Evolutionary conservation across 164 flowering plant genomes (phyloP).

Genomic region (Nelumbo lutea): DNA sequence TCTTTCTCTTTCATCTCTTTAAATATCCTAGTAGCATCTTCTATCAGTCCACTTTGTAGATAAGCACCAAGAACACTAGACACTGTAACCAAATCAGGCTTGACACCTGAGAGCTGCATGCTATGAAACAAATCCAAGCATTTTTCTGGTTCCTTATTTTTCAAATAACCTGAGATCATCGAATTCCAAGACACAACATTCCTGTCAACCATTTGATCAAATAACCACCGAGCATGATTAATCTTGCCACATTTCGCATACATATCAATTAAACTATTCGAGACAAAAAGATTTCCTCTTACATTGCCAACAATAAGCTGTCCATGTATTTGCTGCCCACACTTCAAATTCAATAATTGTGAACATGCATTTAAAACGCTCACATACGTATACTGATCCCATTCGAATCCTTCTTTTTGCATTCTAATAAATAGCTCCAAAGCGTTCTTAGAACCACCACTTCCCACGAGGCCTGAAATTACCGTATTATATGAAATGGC

Average conservation of each 20-base stretch:
- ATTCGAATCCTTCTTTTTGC: conserved; percentile 33
- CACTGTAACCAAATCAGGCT: conserved; percentile 44
- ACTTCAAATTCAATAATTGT: conserved; percentile 30
- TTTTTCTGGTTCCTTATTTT: conserved; percentile 30
- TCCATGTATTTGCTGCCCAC: conserved; percentile 56
- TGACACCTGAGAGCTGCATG: conserved; percentile 31
- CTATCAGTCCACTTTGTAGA: conserved; percentile 27
- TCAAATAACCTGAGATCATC: conserved; percentile 43
- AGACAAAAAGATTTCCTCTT: conserved; percentile 32
- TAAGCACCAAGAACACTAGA: conserved; percentile 46
- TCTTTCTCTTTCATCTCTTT: conserved; percentile 33
- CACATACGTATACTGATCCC: conserved; percentile 38
- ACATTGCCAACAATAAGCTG: conserved; percentile 23
- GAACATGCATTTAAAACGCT: conserved; percentile 43
- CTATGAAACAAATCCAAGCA: conserved; percentile 36
- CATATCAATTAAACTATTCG: conserved; percentile 51
- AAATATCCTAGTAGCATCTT: conserved; percentile 35
- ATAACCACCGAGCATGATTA: conserved; percentile 37
- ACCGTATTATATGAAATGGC: conserved; percentile 36
- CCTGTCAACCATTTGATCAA: conserved; percentile 33
- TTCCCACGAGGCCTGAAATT: conserved; percentile 29
- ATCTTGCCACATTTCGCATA: conserved; percentile 55
- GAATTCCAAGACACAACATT: conserved; percentile 37
- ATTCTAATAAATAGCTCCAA: conserved; percentile 29
- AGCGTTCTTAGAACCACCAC: conserved; percentile 23